These are phyloP conservation scores for Canavalia gladiata DNA, from an alignment of 306 rosid genomes.

Conservation along the genomic window DNA sequence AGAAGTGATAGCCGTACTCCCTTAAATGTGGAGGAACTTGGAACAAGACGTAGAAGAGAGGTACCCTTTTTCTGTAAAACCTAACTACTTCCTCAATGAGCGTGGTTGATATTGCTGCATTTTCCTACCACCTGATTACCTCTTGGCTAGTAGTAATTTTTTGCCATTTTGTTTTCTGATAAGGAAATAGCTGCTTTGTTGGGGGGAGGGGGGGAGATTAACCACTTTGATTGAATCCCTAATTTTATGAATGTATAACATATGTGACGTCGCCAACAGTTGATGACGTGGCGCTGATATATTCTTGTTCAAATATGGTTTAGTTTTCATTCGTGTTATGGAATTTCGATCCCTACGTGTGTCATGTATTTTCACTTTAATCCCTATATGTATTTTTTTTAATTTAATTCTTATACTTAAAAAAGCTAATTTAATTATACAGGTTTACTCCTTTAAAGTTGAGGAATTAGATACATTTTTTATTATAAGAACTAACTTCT, in stretches of 20 bases:
- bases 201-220: too few relatives aligned
- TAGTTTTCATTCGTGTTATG: too few relatives aligned
- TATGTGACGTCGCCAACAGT: background rate
- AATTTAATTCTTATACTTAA: too few relatives aligned
- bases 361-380: background rate
- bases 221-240: slow-evolving; percentile 14
- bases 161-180: background rate
- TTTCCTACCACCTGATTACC: background rate
- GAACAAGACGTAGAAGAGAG: slow-evolving; percentile 69
- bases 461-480: too few relatives aligned
- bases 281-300: too few relatives aligned
- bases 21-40: slow-evolving; percentile 62
- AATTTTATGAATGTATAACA: slow-evolving; percentile 20
- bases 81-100: slow-evolving; percentile 1
- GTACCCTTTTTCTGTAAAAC: slow-evolving; percentile 50
- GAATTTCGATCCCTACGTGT: background rate
- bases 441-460: too few relatives aligned
- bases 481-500: too few relatives aligned
- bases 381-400: too few relatives aligned
- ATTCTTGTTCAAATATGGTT: too few relatives aligned
- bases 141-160: background rate
- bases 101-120: slow-evolving; percentile 14
- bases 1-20: slow-evolving; percentile 48
- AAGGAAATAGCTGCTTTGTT: background rate
- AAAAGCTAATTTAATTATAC: too few relatives aligned